These are phyloP conservation scores for Hyphodiscus hymeniophilus DNA, from an alignment of 495 filamentous ascomycete species.

Conservation along the genomic window DNA sequence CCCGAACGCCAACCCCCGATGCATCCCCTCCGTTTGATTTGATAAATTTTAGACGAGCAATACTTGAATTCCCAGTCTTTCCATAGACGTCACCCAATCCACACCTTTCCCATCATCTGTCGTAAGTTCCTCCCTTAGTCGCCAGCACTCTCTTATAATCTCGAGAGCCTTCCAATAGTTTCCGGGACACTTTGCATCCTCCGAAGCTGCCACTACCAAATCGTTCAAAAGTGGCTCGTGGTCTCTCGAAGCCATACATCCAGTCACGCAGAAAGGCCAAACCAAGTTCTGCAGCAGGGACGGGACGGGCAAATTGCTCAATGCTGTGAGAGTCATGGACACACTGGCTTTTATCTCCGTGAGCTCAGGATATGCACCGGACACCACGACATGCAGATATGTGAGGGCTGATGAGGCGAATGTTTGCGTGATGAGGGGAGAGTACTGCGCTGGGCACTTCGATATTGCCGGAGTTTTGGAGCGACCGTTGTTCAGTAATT, in stretches of 20 bases:
- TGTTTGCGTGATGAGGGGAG: background rate
- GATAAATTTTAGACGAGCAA: too few relatives aligned
- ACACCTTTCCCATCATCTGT: too few relatives aligned
- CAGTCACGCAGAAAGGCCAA: background rate
- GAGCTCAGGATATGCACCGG: background rate
- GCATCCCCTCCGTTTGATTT: too few relatives aligned
- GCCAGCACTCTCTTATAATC: too few relatives aligned
- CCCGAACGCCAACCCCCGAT: too few relatives aligned
- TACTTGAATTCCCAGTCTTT: too few relatives aligned
- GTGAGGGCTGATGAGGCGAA: background rate
- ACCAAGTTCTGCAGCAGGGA: background rate
- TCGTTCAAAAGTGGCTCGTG: background rate
- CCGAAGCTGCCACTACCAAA: background rate
- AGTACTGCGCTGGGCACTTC: too few relatives aligned
- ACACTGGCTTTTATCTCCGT: background rate
- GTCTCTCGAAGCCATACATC: background rate
- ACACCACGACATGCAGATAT: background rate
- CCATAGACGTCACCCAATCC: too few relatives aligned
- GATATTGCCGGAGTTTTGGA: background rate
- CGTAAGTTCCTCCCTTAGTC: too few relatives aligned
- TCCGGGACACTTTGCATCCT: too few relatives aligned
- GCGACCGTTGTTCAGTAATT: conserved; percentile 18
- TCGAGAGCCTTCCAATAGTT: too few relatives aligned
- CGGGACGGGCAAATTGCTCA: background rate
- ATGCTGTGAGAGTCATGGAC: background rate